Percentiles rank a stretch among this genome's conserved stretches.
phyloP scores from a whole-genome alignment of 2,329 filamentous ascomycete genomes.

The Beauveria brongniartii region DNA sequence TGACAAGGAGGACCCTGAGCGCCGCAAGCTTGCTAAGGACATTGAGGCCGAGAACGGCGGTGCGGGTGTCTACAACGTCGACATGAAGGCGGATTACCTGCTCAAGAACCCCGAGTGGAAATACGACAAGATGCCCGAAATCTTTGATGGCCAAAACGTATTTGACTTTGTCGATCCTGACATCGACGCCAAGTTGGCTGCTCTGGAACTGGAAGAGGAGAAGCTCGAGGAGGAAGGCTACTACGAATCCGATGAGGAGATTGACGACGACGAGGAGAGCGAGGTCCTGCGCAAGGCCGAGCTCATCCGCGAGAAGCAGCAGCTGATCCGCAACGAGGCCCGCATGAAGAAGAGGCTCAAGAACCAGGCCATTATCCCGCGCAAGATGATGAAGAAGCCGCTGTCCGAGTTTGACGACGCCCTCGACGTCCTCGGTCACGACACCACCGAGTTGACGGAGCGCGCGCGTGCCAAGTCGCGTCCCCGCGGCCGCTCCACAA shows the following conservation, averaged over 20 bases:
- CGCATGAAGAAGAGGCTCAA: constrained; percentile 95
- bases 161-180: constrained; percentile 97
- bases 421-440: constrained; percentile 77
- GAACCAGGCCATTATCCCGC: constrained; percentile 90
- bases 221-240: constrained; percentile 83
- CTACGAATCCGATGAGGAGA: constrained; percentile 76
- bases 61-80: constrained; percentile 91
- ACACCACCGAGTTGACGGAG: constrained; percentile 65
- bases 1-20: constrained; percentile 80
- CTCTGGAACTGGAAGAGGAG: constrained; percentile 92
- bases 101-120: constrained; percentile 91
- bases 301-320: constrained; percentile 89
- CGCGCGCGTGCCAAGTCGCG: constrained; percentile 60
- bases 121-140: constrained; percentile 88
- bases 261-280: constrained; percentile 83
- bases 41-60: constrained; percentile 88
- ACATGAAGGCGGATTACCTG: constrained; percentile 81
- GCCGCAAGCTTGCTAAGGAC: constrained; percentile 73
- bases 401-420: constrained; percentile 81
- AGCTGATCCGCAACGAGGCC: constrained; percentile 86
- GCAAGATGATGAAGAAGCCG: constrained; percentile 71
- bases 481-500: constrained; percentile 62
- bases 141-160: constrained; percentile 93
- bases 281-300: constrained; percentile 88
- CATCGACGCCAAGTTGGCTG: constrained; percentile 85